Base-by-base conservation (phyloP, 305 asterid genomes). In the Salvia sclarea region DNA sequence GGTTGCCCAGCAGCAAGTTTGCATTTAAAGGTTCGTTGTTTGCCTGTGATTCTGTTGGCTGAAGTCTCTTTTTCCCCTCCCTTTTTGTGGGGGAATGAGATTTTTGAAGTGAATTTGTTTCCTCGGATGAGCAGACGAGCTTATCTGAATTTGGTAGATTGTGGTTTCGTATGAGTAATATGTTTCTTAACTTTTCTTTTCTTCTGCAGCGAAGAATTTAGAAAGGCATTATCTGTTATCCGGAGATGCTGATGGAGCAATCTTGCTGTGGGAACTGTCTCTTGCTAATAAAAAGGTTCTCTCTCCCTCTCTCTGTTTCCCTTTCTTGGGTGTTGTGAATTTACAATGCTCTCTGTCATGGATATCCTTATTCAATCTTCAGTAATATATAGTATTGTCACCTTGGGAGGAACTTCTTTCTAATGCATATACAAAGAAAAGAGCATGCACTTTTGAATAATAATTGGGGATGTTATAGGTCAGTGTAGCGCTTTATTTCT, bases 211-310 rank as follows among this genome's bases (percentile, higher is more conserved):
- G 45, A 82, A 68, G 77, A 77, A 81, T 70, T 82, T 87, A 83
- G 81, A 74, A 63, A 71, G 74, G 37, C 91, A 93, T 74, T 83
- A 77, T 78, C 75, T 93, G 73, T 83, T 91, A 14, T 90, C 98
- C 35, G 98, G 98, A 77, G 98, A 93, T 84, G 95, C 92, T 37
- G 96, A 84, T 55, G 98, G 97, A 16, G 70, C 79, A 61, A 88
- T 88, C 71, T 72, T 84, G 71, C 69, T 93, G 88, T 93, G 97
- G 97, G 96, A 85, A 75, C 78, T 73, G 65, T 78, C 83, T 41
- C 84, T 84, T 75, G 75, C 77, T 21, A 83, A 85, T 67, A 88
- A 71, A 18, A 82, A 87, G 95, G 98, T 93, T 77, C 58, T 67
- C 9, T 24, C 37, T 11, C 31, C 11, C 7, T 10, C 55, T 64